Conservation (phyloP, 257 asterid species). For the Przewalskia tangutica region DNA sequence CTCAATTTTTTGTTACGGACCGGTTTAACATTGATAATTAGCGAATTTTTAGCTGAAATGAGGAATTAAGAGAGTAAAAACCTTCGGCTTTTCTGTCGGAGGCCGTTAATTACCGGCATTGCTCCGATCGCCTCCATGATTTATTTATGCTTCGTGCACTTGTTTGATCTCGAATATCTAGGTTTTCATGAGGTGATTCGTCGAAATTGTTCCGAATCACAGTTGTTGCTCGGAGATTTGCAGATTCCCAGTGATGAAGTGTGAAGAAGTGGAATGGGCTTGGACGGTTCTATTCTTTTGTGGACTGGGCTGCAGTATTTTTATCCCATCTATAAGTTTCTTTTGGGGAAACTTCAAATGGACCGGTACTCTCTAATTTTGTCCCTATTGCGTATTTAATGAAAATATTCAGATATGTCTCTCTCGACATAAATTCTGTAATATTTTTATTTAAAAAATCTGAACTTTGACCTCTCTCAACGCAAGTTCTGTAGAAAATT, state of each 20-base stretch:
- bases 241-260: not conserved
- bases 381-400: too few relatives aligned
- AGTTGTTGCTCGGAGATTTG: not conserved
- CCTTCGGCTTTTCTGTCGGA: constrained; percentile 2
- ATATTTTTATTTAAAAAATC: too few relatives aligned
- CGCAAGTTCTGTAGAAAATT: too few relatives aligned
- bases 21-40: not conserved
- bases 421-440: too few relatives aligned
- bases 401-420: too few relatives aligned
- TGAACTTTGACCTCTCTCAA: too few relatives aligned
- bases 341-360: too few relatives aligned
- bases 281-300: not conserved
- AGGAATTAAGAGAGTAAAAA: not conserved
- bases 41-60: not conserved
- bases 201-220: not conserved
- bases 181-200: not conserved
- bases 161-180: not conserved
- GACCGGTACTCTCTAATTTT: too few relatives aligned
- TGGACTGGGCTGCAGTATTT: not conserved
- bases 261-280: not conserved
- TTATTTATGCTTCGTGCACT: not conserved
- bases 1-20: not conserved
- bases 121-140: constrained; percentile 4
- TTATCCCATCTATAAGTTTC: not conserved
- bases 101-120: not conserved